Evolutionary conservation across 108 stramenopile genomes (phyloP).

Genomic region (Skeletonema menzelii): DNA sequence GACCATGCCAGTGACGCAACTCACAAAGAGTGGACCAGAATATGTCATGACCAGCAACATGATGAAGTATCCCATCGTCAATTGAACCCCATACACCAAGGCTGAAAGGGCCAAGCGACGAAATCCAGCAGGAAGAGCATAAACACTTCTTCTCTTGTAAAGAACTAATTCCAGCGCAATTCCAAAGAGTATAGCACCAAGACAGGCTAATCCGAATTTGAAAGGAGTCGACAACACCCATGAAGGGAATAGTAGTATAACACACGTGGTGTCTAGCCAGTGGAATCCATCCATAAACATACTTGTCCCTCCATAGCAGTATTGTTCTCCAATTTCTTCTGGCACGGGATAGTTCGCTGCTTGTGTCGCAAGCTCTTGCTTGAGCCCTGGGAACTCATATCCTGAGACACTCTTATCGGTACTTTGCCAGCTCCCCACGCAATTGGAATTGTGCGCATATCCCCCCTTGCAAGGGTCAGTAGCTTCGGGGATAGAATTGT

Average conservation of each 20-base stretch:
- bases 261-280: constrained; percentile 69
- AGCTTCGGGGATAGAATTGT: constrained; percentile 48
- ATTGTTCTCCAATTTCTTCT: constrained; percentile 34
- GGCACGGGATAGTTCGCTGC: background rate
- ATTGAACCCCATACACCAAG: constrained; percentile 68
- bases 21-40: constrained; percentile 64
- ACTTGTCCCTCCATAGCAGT: constrained; percentile 77
- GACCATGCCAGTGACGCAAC: constrained; percentile 65
- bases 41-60: constrained; percentile 90
- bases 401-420: constrained; percentile 38
- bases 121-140: constrained; percentile 33
- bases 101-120: constrained; percentile 57
- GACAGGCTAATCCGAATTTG: constrained; percentile 54
- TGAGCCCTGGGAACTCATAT: constrained; percentile 25
- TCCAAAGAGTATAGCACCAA: constrained; percentile 67
- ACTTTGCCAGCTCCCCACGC: constrained; percentile 64
- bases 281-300: constrained; percentile 91
- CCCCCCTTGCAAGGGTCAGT: constrained; percentile 54
- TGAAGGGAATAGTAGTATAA: constrained; percentile 69
- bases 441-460: constrained; percentile 55
- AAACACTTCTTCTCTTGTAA: constrained; percentile 52
- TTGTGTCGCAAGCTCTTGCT: background rate
- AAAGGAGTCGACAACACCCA: constrained; percentile 62
- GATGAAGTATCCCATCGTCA: constrained; percentile 78
- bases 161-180: constrained; percentile 60